Evolutionary conservation across 1,139 yeast genomes (phyloP), one percentile per base, ranked within the genome.

Genomic region (Candida mesenterica): DNA sequence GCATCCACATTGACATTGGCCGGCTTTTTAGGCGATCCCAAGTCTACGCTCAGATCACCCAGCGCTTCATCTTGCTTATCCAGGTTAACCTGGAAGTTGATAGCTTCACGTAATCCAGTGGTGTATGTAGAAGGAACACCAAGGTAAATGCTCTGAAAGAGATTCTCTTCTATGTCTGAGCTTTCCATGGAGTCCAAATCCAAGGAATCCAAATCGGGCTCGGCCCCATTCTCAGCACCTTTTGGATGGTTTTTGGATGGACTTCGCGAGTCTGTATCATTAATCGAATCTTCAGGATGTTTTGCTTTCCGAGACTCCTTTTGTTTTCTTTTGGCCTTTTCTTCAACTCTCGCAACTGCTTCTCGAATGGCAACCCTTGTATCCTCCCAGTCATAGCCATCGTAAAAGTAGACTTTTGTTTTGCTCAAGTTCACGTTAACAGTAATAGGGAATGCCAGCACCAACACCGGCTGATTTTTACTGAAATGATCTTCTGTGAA

Each of bases 321-420:
- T 15, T 28, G 10, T 7, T 12, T 15, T 35, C 41, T 28, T 42
- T 28, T 37, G 31, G 48, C 48, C 19, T 57, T 56, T 32, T 62
- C 66, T 46, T 82, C 87, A 10, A 85, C 77, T 24, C 74, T 61
- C 37, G 71, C 72, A 0, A 90, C 82, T 0, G 87, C 86, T 5
- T 71, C 74, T 15, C 72, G 65, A 18, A 92, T 82, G 0, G 79
- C 70, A 28, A 68, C 71, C 42, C 95, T 69, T 0, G 97, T 88
- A 32, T 77, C 78, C 39, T 75, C 75, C 96, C 97, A 89, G 54
- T 92, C 98, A 52, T 82, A 92, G 0, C 99, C 99, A 62, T 92
- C 98, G 54, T 77, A 80, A 27, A 92, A 60, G 40, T 75, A 79
- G 41, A 92, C 61, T 3, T 59, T 59, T 0, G 71, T 57, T 31